These are phyloP conservation scores for Melanomma pulvis-pyrius DNA, from an alignment of 495 filamentous ascomycete species.

Conservation along the genomic window DNA sequence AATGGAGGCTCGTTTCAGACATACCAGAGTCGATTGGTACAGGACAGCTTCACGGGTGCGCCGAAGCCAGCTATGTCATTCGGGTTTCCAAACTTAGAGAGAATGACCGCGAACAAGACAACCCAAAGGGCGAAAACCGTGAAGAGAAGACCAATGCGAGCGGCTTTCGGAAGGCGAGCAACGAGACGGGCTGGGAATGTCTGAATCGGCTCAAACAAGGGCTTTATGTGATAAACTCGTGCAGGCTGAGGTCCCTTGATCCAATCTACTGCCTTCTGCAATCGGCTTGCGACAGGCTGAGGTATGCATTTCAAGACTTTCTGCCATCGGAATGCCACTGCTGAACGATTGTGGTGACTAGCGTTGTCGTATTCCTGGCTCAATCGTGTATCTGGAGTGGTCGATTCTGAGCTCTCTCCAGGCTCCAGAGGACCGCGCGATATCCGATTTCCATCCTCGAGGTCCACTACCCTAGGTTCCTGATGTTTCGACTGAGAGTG, in stretches of 20 bases:
- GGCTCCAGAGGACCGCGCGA: not conserved
- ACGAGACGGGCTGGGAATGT: conserved; percentile 15
- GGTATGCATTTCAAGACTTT: conserved; percentile 1
- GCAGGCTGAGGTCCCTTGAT: conserved; percentile 24
- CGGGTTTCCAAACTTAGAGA: conserved; percentile 12
- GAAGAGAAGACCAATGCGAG: not conserved
- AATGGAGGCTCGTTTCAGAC: conserved; percentile 42
- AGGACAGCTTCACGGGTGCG: conserved; percentile 22
- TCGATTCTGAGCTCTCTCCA: not conserved
- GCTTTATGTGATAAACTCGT: conserved; percentile 14
- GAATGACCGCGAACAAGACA: conserved; percentile 12
- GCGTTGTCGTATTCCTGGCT: not conserved
- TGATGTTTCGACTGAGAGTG: not conserved
- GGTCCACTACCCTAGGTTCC: not conserved
- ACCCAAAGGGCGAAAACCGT: conserved; percentile 20
- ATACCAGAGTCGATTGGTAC: conserved; percentile 22
- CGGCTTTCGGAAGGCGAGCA: conserved; percentile 8
- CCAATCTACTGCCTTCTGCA: conserved; percentile 11
- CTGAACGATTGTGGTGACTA: not conserved
- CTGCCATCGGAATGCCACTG: not conserved
- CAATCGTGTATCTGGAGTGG: not conserved
- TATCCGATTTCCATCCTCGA: not conserved
- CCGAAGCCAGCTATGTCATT: conserved; percentile 23
- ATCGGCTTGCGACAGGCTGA: not conserved
- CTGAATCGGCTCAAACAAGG: conserved; percentile 25